Base-by-base conservation (phyloP, 2,329 filamentous ascomycete genomes). In the Monosporascus cannonballus region DNA sequence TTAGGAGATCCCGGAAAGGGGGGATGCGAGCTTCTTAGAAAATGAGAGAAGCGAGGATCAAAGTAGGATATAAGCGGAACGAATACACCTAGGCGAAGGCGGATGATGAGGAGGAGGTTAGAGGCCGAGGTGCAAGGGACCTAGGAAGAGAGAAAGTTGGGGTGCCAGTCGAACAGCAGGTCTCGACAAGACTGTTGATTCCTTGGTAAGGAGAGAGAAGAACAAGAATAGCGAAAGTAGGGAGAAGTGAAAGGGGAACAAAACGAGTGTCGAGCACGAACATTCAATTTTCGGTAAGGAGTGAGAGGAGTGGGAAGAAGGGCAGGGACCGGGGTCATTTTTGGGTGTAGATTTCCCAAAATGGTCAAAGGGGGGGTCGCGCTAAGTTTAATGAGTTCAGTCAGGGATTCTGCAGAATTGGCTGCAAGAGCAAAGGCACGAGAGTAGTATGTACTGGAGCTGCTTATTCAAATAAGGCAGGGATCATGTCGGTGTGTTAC, bases 371-470 rank as follows among this genome's bases (percentile, higher is more conserved):
- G 59, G 62, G 67, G 64, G 68, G 67, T 59, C 63, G 66, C 70
- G 70, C 70, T 72, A 73, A 68, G 67, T 72, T 71, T 68, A 69
- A 71, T 71, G 68, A 73, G 66, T 60, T 55, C 57, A 56, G 61
- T 62, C 61, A 64, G 60, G 57, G 61, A 63, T 61, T 53, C 36
- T n/a, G 17, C 50, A 38, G 17, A 20, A 45, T 27, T 42, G 25
- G 41, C 7, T 50, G 47, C 39, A 34, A 34, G 30, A 34, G 27
- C 3, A 30, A 14, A 30, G 27, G 27, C 27, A 34, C 11, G 27
- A 30, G 3, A 9, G 11, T 3, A 4, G 30, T 34, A 34, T 34
- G 30, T 34, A 34, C 30, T 4, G 58, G 56, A 58, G 48, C 51
- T 54, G 41, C 56, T 22, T 22, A 22, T 22, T 22, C 20, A 58